Conservation (phyloP, 192 early-diverging fungal species). For the Rhizoclosmatium globosum region DNA sequence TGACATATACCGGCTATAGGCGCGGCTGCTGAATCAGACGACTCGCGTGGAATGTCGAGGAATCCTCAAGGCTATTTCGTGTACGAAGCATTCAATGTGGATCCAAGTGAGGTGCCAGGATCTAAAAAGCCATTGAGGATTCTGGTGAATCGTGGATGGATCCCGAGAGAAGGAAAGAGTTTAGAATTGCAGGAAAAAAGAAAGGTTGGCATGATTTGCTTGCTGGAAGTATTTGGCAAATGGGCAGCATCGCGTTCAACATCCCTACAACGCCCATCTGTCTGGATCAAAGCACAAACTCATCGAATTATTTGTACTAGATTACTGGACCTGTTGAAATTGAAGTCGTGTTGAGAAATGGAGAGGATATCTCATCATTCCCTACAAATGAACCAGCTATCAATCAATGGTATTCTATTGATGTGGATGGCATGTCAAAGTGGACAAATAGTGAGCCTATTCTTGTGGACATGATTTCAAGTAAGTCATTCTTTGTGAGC, state of each 20-base stretch:
- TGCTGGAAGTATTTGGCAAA: background rate
- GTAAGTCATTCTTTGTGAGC: conserved; percentile 2
- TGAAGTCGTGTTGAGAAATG: conserved; percentile 70
- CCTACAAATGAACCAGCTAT: conserved; percentile 60
- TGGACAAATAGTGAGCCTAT: conserved; percentile 70
- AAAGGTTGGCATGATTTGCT: conserved; percentile 8
- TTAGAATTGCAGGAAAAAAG: background rate
- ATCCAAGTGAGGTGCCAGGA: conserved; percentile 18
- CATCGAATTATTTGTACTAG: conserved; percentile 29
- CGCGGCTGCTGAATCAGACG: conserved; percentile 14
- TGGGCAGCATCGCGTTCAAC: conserved; percentile 12
- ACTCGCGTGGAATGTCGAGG: background rate
- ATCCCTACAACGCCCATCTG: background rate
- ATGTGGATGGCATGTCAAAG: conserved; percentile 80
- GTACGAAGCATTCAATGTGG: conserved; percentile 47
- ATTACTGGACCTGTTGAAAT: conserved; percentile 62
- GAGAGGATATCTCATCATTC: conserved; percentile 53
- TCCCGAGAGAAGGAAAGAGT: conserved; percentile 61
- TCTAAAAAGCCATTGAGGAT: conserved; percentile 56
- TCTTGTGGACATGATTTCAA: conserved; percentile 80
- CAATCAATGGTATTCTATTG: conserved; percentile 86
- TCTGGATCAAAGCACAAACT: background rate
- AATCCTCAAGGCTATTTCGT: conserved; percentile 45
- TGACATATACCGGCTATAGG: background rate
- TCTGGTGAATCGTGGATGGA: conserved; percentile 91